Evolutionary conservation across 1,139 yeast genomes (phyloP), one percentile per base, ranked within the genome.

Genomic region (Lodderomyces pseudojiufengensis): DNA sequence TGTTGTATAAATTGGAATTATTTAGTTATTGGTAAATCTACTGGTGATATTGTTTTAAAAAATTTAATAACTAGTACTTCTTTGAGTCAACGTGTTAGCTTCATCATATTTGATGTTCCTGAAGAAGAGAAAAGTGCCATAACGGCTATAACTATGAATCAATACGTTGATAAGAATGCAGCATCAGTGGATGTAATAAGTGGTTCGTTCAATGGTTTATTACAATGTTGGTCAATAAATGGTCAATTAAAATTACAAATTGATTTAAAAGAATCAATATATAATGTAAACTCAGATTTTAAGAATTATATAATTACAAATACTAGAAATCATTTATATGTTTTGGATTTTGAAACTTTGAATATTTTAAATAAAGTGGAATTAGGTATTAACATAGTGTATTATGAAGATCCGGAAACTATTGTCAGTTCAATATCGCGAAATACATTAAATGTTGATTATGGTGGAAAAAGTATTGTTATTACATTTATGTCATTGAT

Each of bases 401-500:
- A 20, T 6, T 23, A 18, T 5, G 38, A 40, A 13, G 10, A 11
- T 3, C 21, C 36, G 40, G 32, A 44, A 41, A 15, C 26, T 34
- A 7, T 20, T 35, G 10, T 11, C 29, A 11, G 16, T 32, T 16
- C 35, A 11, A 27, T 35, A 39, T n/a, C n/a, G n/a, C n/a, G n/a
- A 34, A 40, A 41, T 36, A 23, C 32, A 24, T 11, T 71, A 39
- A 63, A 65, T 33, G 73, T 76, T 22, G 90, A 82, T 55, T 78
- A 72, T 48, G 82, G 77, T 1, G 78, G 73, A 16, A 51, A 54
- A 31, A 63, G 63, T 40, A 51, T 72, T 3, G 50, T 72, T 1
- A 27, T 71, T 4, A 49, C 63, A 38, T 50, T 54, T 39, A 52
- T 44, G 2, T 28, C 45, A 2, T 42, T 45, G 10, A 51, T 73